Percentiles rank a stretch among this genome's conserved stretches.
These are phyloP conservation scores for Psilocybe mexicana DNA, from an alignment of 1,284 basidiomycete genomes.

Conservation along the genomic window DNA sequence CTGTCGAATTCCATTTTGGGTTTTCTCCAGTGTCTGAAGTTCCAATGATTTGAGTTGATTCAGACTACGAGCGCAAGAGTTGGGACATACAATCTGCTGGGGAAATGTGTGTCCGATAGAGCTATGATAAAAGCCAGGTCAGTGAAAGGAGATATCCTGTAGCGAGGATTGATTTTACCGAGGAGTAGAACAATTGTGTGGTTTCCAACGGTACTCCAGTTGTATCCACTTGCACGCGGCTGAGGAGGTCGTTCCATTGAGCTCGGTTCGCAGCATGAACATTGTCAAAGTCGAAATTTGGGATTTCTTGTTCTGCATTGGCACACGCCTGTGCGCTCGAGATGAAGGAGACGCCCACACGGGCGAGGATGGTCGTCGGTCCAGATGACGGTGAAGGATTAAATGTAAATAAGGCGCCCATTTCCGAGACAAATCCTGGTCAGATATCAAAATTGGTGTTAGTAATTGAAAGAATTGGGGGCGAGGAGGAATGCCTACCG, in stretches of 20 bases:
- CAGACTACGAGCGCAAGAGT: neutral
- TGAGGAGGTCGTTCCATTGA: slow-evolving; percentile 58
- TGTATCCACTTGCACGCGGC: slow-evolving; percentile 54
- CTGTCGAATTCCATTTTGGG: slow-evolving; percentile 61
- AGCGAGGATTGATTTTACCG: slow-evolving; percentile 33
- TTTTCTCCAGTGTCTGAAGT: slow-evolving; percentile 68
- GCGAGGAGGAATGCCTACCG: slow-evolving; percentile 29
- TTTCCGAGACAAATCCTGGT: slow-evolving; percentile 38
- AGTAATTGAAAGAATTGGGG: neutral
- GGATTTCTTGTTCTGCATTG: slow-evolving; percentile 64
- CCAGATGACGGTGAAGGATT: slow-evolving; percentile 33
- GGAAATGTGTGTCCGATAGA: slow-evolving; percentile 67
- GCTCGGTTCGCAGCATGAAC: slow-evolving; percentile 43
- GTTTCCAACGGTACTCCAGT: slow-evolving; percentile 49
- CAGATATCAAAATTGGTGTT: neutral
- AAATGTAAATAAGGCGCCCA: slow-evolving; percentile 57
- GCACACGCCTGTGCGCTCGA: slow-evolving; percentile 58
- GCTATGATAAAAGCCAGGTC: slow-evolving; percentile 29
- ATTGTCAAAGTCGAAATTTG: slow-evolving; percentile 54
- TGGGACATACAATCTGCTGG: slow-evolving; percentile 59
- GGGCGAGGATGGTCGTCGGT: slow-evolving; percentile 48
- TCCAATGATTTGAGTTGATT: neutral
- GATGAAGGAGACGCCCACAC: slow-evolving; percentile 62
- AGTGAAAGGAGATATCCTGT: neutral
- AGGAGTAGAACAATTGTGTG: slow-evolving; percentile 59